Evolutionary conservation across 2,329 filamentous ascomycete genomes (phyloP).

Genomic region (Aspergillus chevalieri): DNA sequence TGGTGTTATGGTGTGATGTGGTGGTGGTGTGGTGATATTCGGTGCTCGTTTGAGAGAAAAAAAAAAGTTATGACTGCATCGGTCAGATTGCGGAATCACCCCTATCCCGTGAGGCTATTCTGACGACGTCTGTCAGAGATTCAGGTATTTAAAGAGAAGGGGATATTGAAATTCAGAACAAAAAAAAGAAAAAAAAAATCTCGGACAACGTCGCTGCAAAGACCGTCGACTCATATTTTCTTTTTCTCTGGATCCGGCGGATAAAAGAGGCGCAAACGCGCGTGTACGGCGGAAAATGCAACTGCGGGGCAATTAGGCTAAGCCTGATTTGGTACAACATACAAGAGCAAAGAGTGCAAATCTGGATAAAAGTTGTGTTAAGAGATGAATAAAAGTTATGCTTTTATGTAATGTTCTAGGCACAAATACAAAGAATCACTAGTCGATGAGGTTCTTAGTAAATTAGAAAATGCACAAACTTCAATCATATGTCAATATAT

Average conservation of each 20-base stretch:
- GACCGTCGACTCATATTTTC: neutral
- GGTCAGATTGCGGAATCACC: too few species aligned
- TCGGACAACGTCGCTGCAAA: neutral
- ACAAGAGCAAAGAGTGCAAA: neutral
- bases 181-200: neutral
- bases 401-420: too few species aligned
- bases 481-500: conserved; percentile 9
- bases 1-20: conserved; percentile 7
- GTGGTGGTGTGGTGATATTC: conserved; percentile 20
- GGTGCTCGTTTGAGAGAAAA: too few species aligned
- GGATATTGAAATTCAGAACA: too few species aligned
- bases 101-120: too few species aligned
- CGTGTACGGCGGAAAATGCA: conserved; percentile 5
- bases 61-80: neutral
- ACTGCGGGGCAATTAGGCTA: neutral
- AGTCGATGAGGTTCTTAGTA: too few species aligned
- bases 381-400: too few species aligned
- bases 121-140: too few species aligned
- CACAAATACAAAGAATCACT: too few species aligned
- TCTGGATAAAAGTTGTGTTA: neutral
- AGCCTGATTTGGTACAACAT: neutral
- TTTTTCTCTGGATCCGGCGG: conserved; percentile 5
- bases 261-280: conserved; percentile 11
- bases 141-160: too few species aligned
- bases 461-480: neutral